Percentiles rank a stretch among this genome's conserved stretches.
phyloP scores from a whole-genome alignment of 2,329 filamentous ascomycete species.

The Colletotrichum navitas region DNA sequence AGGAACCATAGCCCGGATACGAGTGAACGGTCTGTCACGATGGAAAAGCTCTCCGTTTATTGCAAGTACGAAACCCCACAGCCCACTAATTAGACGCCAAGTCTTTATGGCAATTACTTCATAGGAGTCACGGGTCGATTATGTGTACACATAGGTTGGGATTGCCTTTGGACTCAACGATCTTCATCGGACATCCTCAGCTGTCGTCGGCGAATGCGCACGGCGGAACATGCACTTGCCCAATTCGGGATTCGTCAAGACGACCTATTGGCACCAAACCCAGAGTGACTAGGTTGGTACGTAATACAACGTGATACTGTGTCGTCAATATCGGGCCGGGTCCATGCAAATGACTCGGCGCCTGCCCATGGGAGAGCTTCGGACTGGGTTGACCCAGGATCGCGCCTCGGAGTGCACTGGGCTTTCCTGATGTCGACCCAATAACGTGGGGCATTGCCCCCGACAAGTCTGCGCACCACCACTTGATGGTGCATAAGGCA shows the following conservation, averaged over 20 bases:
- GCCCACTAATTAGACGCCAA: not conserved
- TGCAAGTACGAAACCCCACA: not conserved
- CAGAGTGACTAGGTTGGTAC: slow-evolving; percentile 3
- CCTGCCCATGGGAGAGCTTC: slow-evolving; percentile 28
- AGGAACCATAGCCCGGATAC: not conserved
- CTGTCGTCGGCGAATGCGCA: slow-evolving; percentile 15
- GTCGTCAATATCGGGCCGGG: slow-evolving; percentile 23
- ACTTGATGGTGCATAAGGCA: slow-evolving; percentile 30
- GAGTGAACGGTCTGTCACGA: not conserved
- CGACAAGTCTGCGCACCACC: slow-evolving; percentile 19
- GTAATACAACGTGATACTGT: slow-evolving; percentile 16
- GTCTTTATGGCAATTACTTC: slow-evolving; percentile 3
- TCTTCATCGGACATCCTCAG: slow-evolving; percentile 6
- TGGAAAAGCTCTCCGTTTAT: not conserved
- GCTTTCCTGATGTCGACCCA: slow-evolving; percentile 14
- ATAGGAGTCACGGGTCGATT: not conserved
- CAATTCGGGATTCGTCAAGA: slow-evolving; percentile 12
- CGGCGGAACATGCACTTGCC: not conserved
- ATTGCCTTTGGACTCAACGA: slow-evolving; percentile 9
- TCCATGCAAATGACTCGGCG: slow-evolving; percentile 38
- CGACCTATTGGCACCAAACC: not conserved
- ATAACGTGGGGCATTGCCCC: slow-evolving; percentile 8
- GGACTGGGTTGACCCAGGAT: slow-evolving; percentile 36
- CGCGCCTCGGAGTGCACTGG: slow-evolving; percentile 5
- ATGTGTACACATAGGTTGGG: not conserved